Conservation (phyloP, 2,329 filamentous ascomycete species). For the Fusarium marasasianum region DNA sequence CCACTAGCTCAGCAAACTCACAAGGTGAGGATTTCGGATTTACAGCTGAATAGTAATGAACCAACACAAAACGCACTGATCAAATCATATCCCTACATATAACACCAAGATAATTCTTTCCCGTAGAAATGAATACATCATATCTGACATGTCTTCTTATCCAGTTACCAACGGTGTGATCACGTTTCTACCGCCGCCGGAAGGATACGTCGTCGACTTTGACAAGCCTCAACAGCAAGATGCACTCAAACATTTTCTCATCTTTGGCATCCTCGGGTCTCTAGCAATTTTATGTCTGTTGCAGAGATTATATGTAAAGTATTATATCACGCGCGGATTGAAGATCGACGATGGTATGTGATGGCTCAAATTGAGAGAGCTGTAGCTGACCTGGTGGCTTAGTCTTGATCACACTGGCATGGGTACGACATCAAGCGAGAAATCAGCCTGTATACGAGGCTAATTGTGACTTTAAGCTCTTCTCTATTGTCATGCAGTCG, state of each 20-base stretch:
- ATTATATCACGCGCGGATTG: conserved; percentile 17
- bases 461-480: conserved; percentile 5
- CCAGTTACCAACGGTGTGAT: conserved; percentile 37
- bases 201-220: conserved; percentile 46
- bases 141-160: conserved; percentile 7
- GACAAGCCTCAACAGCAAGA: conserved; percentile 40
- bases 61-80: not conserved
- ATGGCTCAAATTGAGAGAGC: rapidly evolving
- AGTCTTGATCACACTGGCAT: conserved; percentile 22
- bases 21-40: not conserved
- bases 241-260: conserved; percentile 35
- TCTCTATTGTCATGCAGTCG: conserved; percentile 38
- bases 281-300: conserved; percentile 29
- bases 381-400: not conserved
- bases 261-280: conserved; percentile 36
- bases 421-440: not conserved
- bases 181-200: conserved; percentile 38
- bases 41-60: not conserved
- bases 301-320: conserved; percentile 46
- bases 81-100: not conserved
- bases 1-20: not conserved
- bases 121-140: too few relatives aligned
- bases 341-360: conserved; percentile 34
- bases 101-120: not conserved
- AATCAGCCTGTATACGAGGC: rapidly evolving